Conservation (phyloP, 2,329 filamentous ascomycete genomes). For the Tothia fuscella region DNA sequence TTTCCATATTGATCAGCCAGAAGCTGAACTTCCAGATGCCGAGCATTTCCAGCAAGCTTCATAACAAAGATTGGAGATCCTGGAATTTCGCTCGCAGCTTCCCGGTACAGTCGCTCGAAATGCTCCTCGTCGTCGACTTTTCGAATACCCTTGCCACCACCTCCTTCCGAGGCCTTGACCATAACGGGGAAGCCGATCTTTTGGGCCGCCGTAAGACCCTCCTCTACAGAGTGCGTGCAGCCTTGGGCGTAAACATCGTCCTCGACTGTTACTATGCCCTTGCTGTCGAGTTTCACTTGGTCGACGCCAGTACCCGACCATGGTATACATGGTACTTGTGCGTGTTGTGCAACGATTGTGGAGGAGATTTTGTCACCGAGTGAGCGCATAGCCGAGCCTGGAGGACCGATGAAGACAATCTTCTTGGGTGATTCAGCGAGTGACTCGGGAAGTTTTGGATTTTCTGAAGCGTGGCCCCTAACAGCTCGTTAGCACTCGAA, state of each 20-base stretch:
- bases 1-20: conserved; percentile 98
- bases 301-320: conserved; percentile 95
- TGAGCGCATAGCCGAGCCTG: conserved; percentile 96
- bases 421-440: conserved; percentile 93
- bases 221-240: conserved; percentile 79
- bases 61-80: conserved; percentile 99
- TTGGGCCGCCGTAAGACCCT: conserved; percentile 75
- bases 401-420: conserved; percentile 97
- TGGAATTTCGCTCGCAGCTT: conserved; percentile 91
- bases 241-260: conserved; percentile 80
- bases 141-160: conserved; percentile 97
- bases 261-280: conserved; percentile 84
- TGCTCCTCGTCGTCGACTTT: conserved; percentile 79
- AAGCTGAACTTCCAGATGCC: conserved; percentile 94
- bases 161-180: conserved; percentile 99
- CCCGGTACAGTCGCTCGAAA: conserved; percentile 83
- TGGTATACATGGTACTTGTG: conserved; percentile 92
- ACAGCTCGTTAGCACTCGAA: neutral
- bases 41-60: conserved; percentile 93
- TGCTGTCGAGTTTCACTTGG: conserved; percentile 61
- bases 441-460: conserved; percentile 93
- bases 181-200: conserved; percentile 98
- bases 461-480: conserved; percentile 85
- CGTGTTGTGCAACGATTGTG: conserved; percentile 97
- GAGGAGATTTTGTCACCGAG: conserved; percentile 99